phyloP scores from a whole-genome alignment of 2,329 filamentous ascomycete genomes.

The Orbilia blumenaviensis region DNA sequence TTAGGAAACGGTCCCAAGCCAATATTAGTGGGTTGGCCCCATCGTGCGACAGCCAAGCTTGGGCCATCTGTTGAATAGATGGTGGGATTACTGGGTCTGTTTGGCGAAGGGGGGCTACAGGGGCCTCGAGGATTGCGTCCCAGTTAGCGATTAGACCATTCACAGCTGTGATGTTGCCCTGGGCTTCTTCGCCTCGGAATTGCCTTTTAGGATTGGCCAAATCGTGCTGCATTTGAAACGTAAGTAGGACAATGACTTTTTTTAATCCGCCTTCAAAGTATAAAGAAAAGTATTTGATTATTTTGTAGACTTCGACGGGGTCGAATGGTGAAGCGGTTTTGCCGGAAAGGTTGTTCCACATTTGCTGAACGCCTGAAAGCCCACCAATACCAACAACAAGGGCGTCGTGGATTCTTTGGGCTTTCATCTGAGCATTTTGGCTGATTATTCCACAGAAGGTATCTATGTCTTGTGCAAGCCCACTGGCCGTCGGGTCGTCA shows the following conservation, averaged over 20 bases:
- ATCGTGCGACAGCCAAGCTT: background rate
- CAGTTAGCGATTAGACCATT: background rate
- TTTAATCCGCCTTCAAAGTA: background rate
- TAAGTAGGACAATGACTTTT: background rate
- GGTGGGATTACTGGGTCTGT: background rate
- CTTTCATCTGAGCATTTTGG: background rate
- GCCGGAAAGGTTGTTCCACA: background rate
- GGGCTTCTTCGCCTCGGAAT: background rate
- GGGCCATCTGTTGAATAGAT: background rate
- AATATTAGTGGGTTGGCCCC: background rate
- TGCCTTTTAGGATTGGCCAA: background rate
- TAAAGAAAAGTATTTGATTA: background rate
- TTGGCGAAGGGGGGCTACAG: background rate
- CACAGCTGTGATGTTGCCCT: background rate
- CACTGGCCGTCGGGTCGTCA: background rate
- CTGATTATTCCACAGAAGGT: background rate
- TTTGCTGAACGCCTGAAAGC: background rate
- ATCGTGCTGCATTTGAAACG: background rate
- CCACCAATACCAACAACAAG: background rate
- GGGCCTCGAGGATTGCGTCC: background rate
- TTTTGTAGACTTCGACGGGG: background rate
- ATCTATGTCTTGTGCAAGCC: background rate
- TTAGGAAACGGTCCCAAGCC: background rate
- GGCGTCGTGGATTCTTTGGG: background rate
- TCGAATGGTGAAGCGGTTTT: background rate